Evolutionary conservation across 140 eudicot genomes (phyloP).

Genomic region (Oenanthe javanica): DNA sequence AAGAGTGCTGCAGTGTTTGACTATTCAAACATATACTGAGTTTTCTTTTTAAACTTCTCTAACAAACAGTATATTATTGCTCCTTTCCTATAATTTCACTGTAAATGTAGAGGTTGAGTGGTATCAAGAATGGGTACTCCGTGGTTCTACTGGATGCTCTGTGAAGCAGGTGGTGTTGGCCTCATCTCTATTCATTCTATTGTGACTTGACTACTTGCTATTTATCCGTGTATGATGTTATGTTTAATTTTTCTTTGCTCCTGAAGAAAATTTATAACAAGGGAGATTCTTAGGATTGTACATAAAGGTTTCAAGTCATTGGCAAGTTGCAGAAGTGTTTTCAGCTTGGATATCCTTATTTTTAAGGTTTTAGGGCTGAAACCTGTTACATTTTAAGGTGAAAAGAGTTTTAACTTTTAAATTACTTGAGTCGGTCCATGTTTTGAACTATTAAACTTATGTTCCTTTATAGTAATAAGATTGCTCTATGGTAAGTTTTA

Average conservation of each 20-base stretch:
- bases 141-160: not conserved
- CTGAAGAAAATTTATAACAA: not conserved
- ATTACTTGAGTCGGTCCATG: not conserved
- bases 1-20: too few relatives aligned
- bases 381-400: not conserved
- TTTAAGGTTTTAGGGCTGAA: not conserved
- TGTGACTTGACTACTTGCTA: not conserved
- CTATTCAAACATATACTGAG: not conserved
- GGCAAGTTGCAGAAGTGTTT: not conserved
- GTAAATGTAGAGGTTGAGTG: not conserved
- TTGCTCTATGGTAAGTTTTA: too few relatives aligned
- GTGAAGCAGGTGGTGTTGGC: not conserved
- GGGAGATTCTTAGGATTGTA: not conserved
- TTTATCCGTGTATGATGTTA: not conserved
- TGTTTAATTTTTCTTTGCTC: not conserved
- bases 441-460: too few relatives aligned
- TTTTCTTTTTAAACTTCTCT: too few relatives aligned
- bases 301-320: not conserved
- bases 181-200: not conserved
- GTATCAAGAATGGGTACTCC: not conserved
- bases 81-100: not conserved
- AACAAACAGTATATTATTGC: not conserved
- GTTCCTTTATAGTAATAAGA: not conserved
- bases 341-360: not conserved
- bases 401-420: not conserved